Percentiles rank a stretch among this genome's conserved stretches.
Evolutionary conservation across 1,284 basidiomycete species (phyloP).

Genomic region (Pisolithus thermaeus): DNA sequence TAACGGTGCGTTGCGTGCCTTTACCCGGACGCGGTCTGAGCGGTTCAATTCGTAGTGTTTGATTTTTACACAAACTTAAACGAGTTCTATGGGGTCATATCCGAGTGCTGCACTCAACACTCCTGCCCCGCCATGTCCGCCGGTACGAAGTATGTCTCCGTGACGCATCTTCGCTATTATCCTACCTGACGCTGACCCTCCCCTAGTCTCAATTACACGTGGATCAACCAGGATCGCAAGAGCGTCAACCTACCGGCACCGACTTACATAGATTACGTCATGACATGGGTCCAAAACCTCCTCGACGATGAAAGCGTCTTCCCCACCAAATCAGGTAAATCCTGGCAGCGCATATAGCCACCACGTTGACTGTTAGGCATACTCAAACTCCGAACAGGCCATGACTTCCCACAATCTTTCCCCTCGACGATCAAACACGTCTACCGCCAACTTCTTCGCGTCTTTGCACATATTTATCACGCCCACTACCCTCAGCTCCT

Average conservation of each 20-base stretch:
- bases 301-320: slow-evolving; percentile 91
- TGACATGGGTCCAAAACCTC: slow-evolving; percentile 96
- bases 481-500: slow-evolving; percentile 91
- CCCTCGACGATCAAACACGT: slow-evolving; percentile 93
- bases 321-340: slow-evolving; percentile 88
- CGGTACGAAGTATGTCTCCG: slow-evolving; percentile 66
- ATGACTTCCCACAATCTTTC: slow-evolving; percentile 87
- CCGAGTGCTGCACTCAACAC: slow-evolving; percentile 90
- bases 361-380: background rate
- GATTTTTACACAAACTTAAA: slow-evolving; percentile 97
- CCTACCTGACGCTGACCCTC: background rate
- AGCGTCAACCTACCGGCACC: slow-evolving; percentile 92
- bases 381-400: slow-evolving; percentile 43
- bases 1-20: slow-evolving; percentile 56
- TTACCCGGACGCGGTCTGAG: background rate
- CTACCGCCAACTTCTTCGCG: slow-evolving; percentile 93
- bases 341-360: background rate
- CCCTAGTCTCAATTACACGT: slow-evolving; percentile 88
- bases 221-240: slow-evolving; percentile 95
- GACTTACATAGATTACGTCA: slow-evolving; percentile 98
- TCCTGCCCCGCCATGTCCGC: slow-evolving; percentile 94
- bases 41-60: slow-evolving; percentile 53
- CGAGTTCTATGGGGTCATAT: slow-evolving; percentile 93
- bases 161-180: background rate
- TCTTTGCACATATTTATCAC: slow-evolving; percentile 98